Evolutionary conservation across 2,329 filamentous ascomycete genomes (phyloP).

Genomic region (Nemania sp.): DNA sequence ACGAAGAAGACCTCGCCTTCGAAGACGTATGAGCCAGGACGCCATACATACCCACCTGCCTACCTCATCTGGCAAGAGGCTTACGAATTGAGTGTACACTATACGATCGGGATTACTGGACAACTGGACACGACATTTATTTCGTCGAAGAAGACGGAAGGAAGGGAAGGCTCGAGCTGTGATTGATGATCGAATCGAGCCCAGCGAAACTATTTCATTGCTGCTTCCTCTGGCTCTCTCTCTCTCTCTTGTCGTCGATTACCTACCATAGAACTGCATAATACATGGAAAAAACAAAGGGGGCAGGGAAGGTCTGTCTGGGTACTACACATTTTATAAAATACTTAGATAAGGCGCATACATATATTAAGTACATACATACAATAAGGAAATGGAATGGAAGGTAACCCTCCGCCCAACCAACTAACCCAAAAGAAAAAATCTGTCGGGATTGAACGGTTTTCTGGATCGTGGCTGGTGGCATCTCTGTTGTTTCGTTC

Average conservation of each 20-base stretch:
- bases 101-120: too few species aligned
- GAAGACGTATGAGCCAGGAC: conserved; percentile 48
- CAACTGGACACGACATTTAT: neutral
- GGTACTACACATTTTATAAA: neutral
- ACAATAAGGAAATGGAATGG: too few species aligned
- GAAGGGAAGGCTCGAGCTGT: neutral
- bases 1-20: conserved; percentile 50
- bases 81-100: neutral
- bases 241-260: neutral
- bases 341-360: conserved; percentile 17
- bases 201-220: too few species aligned
- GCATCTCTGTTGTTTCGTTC: too few species aligned
- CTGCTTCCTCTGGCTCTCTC: neutral
- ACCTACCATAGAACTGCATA: conserved; percentile 26
- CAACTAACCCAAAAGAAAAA: too few species aligned
- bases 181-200: neutral
- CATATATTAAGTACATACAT: too few species aligned
- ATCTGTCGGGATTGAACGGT: too few species aligned
- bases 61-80: too few species aligned
- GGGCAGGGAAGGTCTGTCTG: neutral
- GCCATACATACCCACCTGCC: neutral
- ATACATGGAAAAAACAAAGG: conserved; percentile 5
- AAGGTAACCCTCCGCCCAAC: too few species aligned
- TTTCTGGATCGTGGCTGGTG: too few species aligned
- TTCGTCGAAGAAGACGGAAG: too few species aligned